Evolutionary conservation across 148 eudicot genomes (phyloP), one percentile per base, ranked within the genome.

Genomic region (Selenicereus undatus): DNA sequence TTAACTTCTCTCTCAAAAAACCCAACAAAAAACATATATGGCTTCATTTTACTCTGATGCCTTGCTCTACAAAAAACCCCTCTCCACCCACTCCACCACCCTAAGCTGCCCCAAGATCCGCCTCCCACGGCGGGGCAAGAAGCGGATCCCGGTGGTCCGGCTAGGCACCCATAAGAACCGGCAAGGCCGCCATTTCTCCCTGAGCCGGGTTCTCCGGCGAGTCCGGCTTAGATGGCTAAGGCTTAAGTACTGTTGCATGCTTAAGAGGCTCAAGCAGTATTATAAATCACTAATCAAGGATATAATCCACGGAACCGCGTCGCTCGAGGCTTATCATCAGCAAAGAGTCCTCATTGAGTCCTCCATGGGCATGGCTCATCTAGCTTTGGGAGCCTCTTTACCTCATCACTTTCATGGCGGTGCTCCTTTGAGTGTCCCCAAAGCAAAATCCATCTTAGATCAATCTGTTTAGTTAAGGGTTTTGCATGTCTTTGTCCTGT

Each of bases 301-400:
- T 30, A 75, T 91, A 5, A 75, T 87, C 0, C 88, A 87, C 51
- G 89, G 81, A 1, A 75, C 88, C 24, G 81, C 78, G 0, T 82
- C 85, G 20, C 26, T 84, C 0, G 90, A 88, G 75, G 24, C 84
- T 0, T 69, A 78, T 36, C 89, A 78, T 29, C 88, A 86, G 26
- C 91, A 87, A 20, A 83, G 88, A 82, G 76, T 87, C 8, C 62
- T 88, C 4, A 16, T 88, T 83, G 91, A 91, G 79, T 13, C 90
- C 0, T 83, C 91, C 62, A 56, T 56, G 62, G 62, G 22, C 3
- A 78, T 90, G 39, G 91, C 85, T n/a, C 71, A 26, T 66, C 92
- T 91, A 2, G 91, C 84, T 27, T 81, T 91, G 86, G 91, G 90
- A 1, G 45, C 86, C 36, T 76, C 87, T 3, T 75, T 85, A 52